Conservation (phyloP, 1,284 basidiomycete genomes). For the Pascua guehoae region DNA sequence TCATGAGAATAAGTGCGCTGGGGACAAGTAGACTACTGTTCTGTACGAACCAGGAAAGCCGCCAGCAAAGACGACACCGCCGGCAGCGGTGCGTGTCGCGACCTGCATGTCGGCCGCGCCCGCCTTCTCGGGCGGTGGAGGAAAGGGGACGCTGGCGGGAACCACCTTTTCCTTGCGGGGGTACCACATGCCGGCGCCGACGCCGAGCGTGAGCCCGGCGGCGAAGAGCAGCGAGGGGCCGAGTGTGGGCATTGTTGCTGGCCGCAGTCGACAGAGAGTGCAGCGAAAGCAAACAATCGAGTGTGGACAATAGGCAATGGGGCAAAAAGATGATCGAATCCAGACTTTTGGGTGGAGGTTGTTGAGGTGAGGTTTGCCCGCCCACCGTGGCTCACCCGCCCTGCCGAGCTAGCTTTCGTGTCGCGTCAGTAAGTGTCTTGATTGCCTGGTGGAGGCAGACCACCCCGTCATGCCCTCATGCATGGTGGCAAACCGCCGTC, state of each 20-base stretch:
- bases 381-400: too few species aligned
- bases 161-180: slow-evolving; percentile 19
- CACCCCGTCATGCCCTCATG: too few species aligned
- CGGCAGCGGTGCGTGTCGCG: slow-evolving; percentile 29
- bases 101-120: slow-evolving; percentile 17
- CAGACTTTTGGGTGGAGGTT: too few species aligned
- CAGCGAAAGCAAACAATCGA: not conserved
- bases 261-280: not conserved
- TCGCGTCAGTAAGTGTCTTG: too few species aligned
- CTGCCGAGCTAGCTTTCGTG: too few species aligned
- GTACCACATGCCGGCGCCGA: slow-evolving; percentile 38
- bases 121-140: slow-evolving; percentile 25
- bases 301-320: not conserved
- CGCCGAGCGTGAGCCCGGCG: slow-evolving; percentile 45
- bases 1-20: not conserved
- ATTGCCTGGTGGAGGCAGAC: too few species aligned
- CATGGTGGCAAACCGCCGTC: too few species aligned
- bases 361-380: too few species aligned
- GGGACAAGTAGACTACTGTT: slow-evolving; percentile 27
- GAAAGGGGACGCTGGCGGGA: slow-evolving; percentile 11
- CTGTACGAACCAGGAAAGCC: slow-evolving; percentile 46
- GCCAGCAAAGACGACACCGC: slow-evolving; percentile 33
- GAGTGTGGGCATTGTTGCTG: slow-evolving; percentile 35
- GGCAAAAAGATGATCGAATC: slow-evolving; percentile 4
- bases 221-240: slow-evolving; percentile 48